A percentile compares a stretch with the other conserved stretches of the same genome.
These are phyloP conservation scores for Arabis hirsuta DNA, from an alignment of 345 rosid species.

Conservation along the genomic window DNA sequence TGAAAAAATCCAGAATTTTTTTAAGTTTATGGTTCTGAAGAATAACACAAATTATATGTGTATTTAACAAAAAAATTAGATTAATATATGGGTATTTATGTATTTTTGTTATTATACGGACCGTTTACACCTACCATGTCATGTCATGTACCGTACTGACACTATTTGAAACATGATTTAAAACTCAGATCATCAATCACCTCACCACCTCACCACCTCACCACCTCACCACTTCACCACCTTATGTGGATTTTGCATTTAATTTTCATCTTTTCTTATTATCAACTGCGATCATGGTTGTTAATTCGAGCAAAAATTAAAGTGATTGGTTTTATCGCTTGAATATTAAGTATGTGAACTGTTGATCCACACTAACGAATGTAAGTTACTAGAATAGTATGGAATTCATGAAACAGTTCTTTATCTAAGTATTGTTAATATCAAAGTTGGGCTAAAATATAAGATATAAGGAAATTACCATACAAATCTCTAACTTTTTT, in stretches of 20 bases:
- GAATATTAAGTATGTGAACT: constrained; percentile 4
- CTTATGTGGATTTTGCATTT: background rate
- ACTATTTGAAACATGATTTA: too few species aligned
- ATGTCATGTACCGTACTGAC: too few species aligned
- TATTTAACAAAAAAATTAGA: too few species aligned
- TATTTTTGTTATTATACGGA: background rate
- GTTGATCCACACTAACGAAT: background rate
- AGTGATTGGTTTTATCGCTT: constrained; percentile 4
- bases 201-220: too few species aligned
- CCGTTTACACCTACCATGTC: too few species aligned
- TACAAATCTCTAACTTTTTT: too few species aligned
- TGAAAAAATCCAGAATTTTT: too few species aligned
- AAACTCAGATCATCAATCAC: too few species aligned
- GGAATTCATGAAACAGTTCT: background rate
- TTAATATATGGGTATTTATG: background rate
- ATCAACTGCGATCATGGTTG: background rate
- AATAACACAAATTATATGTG: too few species aligned
- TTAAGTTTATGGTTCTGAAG: too few species aligned
- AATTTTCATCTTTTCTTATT: constrained; percentile 9
- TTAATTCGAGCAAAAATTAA: constrained; percentile 4
- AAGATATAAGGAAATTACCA: too few species aligned
- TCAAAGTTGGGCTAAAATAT: background rate
- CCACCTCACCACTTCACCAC: too few species aligned
- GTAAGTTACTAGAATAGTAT: background rate
- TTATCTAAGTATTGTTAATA: background rate